Conservation (phyloP, 495 filamentous ascomycete genomes). For the Coniosporium apollinis region DNA sequence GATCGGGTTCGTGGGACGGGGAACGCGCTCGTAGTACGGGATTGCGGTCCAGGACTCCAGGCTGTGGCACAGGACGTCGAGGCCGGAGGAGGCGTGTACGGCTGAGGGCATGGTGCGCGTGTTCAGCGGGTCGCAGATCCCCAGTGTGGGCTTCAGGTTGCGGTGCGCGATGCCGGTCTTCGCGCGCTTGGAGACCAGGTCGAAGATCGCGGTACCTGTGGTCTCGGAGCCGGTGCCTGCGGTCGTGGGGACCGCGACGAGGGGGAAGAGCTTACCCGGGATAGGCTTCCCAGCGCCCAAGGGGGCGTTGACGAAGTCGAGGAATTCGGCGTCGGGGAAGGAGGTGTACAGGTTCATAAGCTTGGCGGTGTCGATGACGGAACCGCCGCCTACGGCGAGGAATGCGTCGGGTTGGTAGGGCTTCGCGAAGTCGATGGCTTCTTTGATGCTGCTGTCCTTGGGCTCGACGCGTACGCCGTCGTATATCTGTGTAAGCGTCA, state of each 20-base stretch:
- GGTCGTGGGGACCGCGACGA: slow-evolving; percentile 89
- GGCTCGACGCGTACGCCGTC: slow-evolving; percentile 69
- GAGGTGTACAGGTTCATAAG: slow-evolving; percentile 91
- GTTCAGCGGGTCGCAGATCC: slow-evolving; percentile 91
- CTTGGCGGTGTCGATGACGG: slow-evolving; percentile 90
- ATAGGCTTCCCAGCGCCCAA: slow-evolving; percentile 79
- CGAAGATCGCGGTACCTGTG: slow-evolving; percentile 95
- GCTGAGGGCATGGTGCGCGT: slow-evolving; percentile 88
- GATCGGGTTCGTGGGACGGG: slow-evolving; percentile 77
- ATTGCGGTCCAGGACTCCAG: slow-evolving; percentile 96
- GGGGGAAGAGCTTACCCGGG: slow-evolving; percentile 55
- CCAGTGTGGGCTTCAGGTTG: slow-evolving; percentile 85
- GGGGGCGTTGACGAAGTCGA: slow-evolving; percentile 96
- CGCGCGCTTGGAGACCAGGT: slow-evolving; percentile 68
- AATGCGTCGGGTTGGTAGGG: slow-evolving; percentile 70
- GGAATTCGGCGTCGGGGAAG: slow-evolving; percentile 75
- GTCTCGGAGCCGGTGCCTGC: slow-evolving; percentile 93
- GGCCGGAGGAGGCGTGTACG: slow-evolving; percentile 71
- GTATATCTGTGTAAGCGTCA: too few relatives aligned
- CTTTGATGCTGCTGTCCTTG: slow-evolving; percentile 79
- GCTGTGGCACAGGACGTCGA: slow-evolving; percentile 87
- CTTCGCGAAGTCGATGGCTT: slow-evolving; percentile 73
- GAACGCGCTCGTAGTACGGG: slow-evolving; percentile 69
- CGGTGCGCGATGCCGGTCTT: slow-evolving; percentile 95
- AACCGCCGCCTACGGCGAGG: slow-evolving; percentile 65